Evolutionary conservation across 1,139 yeast genomes (phyloP).

Genomic region (Entelexis sorbosivorans): DNA sequence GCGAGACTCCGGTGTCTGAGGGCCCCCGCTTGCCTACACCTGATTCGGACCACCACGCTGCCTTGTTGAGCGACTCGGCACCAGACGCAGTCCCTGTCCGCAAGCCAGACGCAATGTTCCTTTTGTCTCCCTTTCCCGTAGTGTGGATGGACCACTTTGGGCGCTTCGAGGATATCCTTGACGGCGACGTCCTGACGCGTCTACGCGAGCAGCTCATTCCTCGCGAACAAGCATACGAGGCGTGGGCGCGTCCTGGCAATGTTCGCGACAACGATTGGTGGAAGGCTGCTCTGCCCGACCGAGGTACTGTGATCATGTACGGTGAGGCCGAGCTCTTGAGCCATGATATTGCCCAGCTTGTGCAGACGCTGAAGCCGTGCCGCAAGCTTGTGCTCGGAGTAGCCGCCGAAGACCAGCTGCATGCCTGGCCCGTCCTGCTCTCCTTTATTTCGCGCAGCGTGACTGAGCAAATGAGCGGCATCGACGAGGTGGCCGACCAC

Average conservation of each 20-base stretch:
- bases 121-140: conserved; percentile 34
- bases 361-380: conserved; percentile 16
- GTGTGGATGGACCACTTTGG: not conserved
- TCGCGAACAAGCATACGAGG: not conserved
- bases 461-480: conserved; percentile 27
- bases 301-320: conserved; percentile 33
- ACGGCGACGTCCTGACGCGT: not conserved
- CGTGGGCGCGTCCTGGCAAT: conserved; percentile 30
- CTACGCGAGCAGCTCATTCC: not conserved
- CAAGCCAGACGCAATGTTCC: conserved; percentile 32
- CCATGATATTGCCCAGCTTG: conserved; percentile 32
- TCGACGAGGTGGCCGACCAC: conserved; percentile 25
- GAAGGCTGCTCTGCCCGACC: conserved; percentile 34
- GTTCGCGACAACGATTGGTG: conserved; percentile 33
- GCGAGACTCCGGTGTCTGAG: too few relatives aligned
- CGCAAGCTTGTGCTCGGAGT: conserved; percentile 20
- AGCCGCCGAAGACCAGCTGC: conserved; percentile 27
- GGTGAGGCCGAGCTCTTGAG: conserved; percentile 35
- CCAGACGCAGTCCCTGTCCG: conserved; percentile 2
- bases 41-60: too few relatives aligned
- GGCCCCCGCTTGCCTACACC: too few relatives aligned
- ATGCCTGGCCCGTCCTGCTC: conserved; percentile 30
- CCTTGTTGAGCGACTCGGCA: not conserved
- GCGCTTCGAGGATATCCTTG: conserved; percentile 10
- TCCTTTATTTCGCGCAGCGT: conserved; percentile 26